Base-by-base conservation (phyloP, 2,329 filamentous ascomycete genomes). In the Daldinia sp. region DNA sequence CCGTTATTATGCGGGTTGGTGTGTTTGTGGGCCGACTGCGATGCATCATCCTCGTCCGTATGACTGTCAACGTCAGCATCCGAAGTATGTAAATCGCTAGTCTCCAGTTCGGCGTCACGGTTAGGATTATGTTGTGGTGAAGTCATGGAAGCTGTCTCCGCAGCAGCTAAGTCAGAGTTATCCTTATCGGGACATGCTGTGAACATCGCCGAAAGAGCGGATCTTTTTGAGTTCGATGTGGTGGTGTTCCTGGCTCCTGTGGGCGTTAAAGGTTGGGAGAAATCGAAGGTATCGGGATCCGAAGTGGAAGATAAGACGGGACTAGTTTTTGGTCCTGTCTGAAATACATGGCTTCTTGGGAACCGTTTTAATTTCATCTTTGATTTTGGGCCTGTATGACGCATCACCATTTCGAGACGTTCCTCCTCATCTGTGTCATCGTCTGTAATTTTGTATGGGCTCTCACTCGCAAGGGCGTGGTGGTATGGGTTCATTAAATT, bases 391-490 rank as follows among this genome's bases (percentile, higher is more conserved):
- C 70, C 69, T 1, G 75, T 74, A 30, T 77, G 73, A 3, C 79
- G 80, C 2, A 77, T 74, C 1, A 77, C 72, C 74, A 85, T 82
- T 71, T 85, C 83, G 1, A 82, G 72, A 3, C 78, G 78, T 66
- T 85, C 82, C 42, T 84, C 82, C 41, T 82, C 79, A 15, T 81
- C 82, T 0, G 82, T 82, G 13, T 84, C 81, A 0, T 83, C 81
- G 50, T 83, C 82, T 4, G 82, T 84, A 4, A 84, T 70, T 2
- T 76, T 79, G 15, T 79, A 77, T 12, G 84, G 82, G 0, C 81
- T 75, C 12, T 78, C 77, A 56, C 77, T 73, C 3, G 80, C 68
- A 10, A 80, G 80, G 18, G 76, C 76, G 23, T 80, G 80, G 18
- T 79, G 75, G 0, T 79, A 78, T 6, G 81, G 65, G 9, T 67